Evolutionary conservation across 2,329 filamentous ascomycete species (phyloP), one percentile per base, ranked within the genome.

Genomic region (Clarireedia hainanense): DNA sequence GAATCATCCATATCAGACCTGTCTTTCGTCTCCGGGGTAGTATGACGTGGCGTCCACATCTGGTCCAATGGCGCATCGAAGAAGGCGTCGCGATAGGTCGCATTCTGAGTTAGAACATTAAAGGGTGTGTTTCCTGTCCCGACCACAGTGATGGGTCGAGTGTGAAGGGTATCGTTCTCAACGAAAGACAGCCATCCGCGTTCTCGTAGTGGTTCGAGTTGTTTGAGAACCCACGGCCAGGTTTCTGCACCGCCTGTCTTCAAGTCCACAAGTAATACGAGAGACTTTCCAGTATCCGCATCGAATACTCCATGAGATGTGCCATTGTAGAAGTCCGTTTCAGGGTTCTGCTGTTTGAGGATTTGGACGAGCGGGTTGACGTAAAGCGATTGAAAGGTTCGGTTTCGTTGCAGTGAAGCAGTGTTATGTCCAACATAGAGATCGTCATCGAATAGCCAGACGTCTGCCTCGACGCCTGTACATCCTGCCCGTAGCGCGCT

Each of bases 201-300:
- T 42, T 79, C 71, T 4, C 83, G 75, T 6, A 89, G 73, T 2
- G 83, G 78, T 55, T 80, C 72, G 0, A 89, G 74, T 55, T 84
- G 78, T 34, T 72, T 65, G 15, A 80, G 61, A 0, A 86, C 76
- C 48, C 76, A 69, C 0, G 74, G 74, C 72, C 79, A 83, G 1
- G 78, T 80, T 23, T 73, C 68, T 4, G 69, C 65, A 1, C 77
- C 79, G 26, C 75, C 67, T 2, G 77, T 83, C 70, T 91, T 91
- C 66, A 90, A 72, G 67, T 91, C 87, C 30, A 91, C 76, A 4
- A 90, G 75, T 4, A 91, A 74, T 5, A 80, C 74, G 0, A 88
- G 69, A 0, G 80, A 76, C 63, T 81, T 80, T 1, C 65, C 64
- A 0, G 80, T 77, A 58, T 77, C 71, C 7, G 70, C 70, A 61